Evolutionary conservation across 2,329 filamentous ascomycete species (phyloP), one percentile per base, ranked within the genome.

Genomic region (Dactylella cylindrospora): DNA sequence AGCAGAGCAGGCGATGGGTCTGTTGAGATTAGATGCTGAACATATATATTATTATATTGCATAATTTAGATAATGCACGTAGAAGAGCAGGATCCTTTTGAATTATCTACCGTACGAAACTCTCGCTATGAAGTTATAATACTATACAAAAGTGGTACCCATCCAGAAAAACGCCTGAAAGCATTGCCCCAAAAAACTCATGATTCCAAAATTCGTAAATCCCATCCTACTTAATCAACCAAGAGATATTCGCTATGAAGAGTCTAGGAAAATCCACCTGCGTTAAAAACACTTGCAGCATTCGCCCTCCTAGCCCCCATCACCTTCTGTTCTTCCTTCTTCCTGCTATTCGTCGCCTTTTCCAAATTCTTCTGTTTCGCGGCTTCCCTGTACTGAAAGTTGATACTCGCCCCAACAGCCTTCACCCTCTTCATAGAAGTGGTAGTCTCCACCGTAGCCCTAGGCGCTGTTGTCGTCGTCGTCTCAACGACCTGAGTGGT

Each of bases 301-400:
- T 76, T 71, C 15, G 72, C 73, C 66, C 72, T 73, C 59, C 80
- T 75, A 72, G 83, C 80, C 67, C 76, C 77, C 70, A 82, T 80
- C 51, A 81, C 80, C 73, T 78, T 81, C 69, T 80, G 81, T n/a
- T 76, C 77, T 2, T 78, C 77, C 10, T 79, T 77, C 46, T 73
- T 74, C 62, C 64, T 68, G 17, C 65, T 66, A 23, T 65, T 66
- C 20, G 65, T 67, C 3, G 52, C 49, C 47, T 67, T 67, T 47
- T 70, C 66, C n/a, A 61, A 47, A 51, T 41, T 55, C 44, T 66
- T 53, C 36, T 53, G 47, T 26, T 52, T 61, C 23, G 47, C 50
- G 4, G 55, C 55, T 19, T 61, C 55, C 17, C 55, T 28, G 3
- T 51, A 51, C 15, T 61, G 47, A 35, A 53, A 61, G 28, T 53